Conservation (phyloP, 371 early-diverging fungal species). For the Haplosporangium sp. region DNA sequence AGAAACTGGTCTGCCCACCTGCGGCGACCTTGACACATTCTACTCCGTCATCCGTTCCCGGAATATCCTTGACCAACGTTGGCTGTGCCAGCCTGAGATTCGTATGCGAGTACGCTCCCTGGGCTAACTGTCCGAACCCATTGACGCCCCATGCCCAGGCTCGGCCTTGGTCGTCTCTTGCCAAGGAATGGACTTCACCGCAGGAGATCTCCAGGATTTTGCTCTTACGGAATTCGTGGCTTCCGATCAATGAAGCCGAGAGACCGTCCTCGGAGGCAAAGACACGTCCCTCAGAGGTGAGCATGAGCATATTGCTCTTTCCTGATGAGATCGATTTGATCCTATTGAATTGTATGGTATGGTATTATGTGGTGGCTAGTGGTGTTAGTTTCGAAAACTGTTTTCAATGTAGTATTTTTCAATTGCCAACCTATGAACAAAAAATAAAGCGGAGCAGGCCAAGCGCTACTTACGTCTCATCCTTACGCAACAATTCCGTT, state of each 20-base stretch:
- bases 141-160: constrained; percentile 55
- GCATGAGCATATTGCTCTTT: constrained; percentile 88
- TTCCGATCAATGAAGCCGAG: constrained; percentile 34
- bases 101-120: constrained; percentile 49
- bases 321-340: constrained; percentile 81
- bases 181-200: constrained; percentile 55
- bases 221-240: constrained; percentile 20
- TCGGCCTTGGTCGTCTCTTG: constrained; percentile 49
- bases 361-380: not conserved
- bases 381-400: not conserved
- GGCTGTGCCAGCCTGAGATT: constrained; percentile 41
- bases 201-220: constrained; percentile 44
- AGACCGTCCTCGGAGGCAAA: constrained; percentile 58
- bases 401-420: no score
- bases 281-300: constrained; percentile 81
- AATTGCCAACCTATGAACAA: no score
- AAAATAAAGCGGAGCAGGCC: not conserved
- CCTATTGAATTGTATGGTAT: constrained; percentile 2
- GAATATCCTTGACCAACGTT: constrained; percentile 33
- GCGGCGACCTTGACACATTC: constrained; percentile 54
- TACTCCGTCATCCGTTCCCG: constrained; percentile 16
- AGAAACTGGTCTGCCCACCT: constrained; percentile 52
- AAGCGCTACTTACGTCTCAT: constrained; percentile 22
- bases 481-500: constrained; percentile 28
- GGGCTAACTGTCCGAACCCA: constrained; percentile 55